These are phyloP conservation scores for Limnanthes douglasii DNA, from an alignment of 345 rosid species.

Conservation along the genomic window DNA sequence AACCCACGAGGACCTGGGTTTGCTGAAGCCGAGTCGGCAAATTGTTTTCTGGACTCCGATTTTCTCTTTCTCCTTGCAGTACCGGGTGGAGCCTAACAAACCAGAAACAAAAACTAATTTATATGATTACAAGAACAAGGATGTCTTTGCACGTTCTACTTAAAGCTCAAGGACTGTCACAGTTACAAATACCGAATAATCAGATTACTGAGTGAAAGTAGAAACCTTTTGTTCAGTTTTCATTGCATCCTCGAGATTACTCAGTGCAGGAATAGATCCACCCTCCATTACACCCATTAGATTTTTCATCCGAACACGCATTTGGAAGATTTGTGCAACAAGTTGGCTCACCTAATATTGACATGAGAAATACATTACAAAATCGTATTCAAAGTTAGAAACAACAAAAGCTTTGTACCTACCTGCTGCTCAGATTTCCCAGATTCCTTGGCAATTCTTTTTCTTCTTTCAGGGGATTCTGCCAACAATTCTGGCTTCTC, in stretches of 20 bases:
- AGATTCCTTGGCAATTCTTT: conserved; percentile 70
- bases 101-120: conserved; percentile 7
- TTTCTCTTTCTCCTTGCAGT: conserved; percentile 73
- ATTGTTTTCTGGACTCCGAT: conserved; percentile 48
- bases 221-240: conserved; percentile 74
- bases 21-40: conserved; percentile 36
- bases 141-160: background rate
- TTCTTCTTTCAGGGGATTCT: conserved; percentile 70
- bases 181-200: background rate
- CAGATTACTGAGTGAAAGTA: conserved; percentile 7
- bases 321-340: conserved; percentile 93
- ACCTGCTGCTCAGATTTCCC: conserved; percentile 92
- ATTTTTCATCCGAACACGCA: conserved; percentile 93
- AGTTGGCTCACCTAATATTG: conserved; percentile 72
- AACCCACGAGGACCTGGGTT: conserved; percentile 75
- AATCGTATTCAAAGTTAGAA: background rate
- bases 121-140: background rate
- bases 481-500: conserved; percentile 90
- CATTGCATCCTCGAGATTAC: conserved; percentile 72
- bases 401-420: conserved; percentile 1
- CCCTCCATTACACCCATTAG: conserved; percentile 91
- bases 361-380: conserved; percentile 4
- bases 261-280: conserved; percentile 84
- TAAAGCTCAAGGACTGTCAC: conserved; percentile 1
- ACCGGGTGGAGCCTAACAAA: conserved; percentile 70